Conservation (phyloP, 2,329 filamentous ascomycete genomes). For the Purpureocillium takamizusanense region DNA sequence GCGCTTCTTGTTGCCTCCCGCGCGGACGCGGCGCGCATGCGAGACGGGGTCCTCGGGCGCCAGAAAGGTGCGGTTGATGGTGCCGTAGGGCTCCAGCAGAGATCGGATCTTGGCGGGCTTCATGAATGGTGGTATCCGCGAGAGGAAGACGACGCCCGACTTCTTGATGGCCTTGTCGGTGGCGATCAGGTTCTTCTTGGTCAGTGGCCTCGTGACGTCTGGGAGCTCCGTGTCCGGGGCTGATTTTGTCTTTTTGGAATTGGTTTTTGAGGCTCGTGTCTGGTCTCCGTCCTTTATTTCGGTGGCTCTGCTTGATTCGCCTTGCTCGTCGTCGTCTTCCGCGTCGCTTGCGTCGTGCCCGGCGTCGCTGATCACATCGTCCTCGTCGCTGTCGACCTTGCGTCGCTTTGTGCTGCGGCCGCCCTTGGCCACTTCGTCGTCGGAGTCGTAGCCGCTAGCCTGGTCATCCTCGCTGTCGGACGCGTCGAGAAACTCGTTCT, state of each 20-base stretch:
- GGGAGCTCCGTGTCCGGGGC: slow-evolving; percentile 29
- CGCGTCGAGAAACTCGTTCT: slow-evolving; percentile 62
- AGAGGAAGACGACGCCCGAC: slow-evolving; percentile 77
- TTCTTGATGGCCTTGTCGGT: slow-evolving; percentile 57
- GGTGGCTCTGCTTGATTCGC: background rate
- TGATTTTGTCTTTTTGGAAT: slow-evolving; percentile 10
- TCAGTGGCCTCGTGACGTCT: slow-evolving; percentile 43
- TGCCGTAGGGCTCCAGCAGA: slow-evolving; percentile 66
- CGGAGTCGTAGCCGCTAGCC: slow-evolving; percentile 55
- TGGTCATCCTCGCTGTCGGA: slow-evolving; percentile 50
- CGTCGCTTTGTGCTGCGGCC: slow-evolving; percentile 53
- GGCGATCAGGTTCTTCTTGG: slow-evolving; percentile 59
- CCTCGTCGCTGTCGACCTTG: slow-evolving; percentile 39
- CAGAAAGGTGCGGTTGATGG: slow-evolving; percentile 69
- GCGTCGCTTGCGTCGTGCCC: slow-evolving; percentile 21
- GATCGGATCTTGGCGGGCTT: slow-evolving; percentile 70
- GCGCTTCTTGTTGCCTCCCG: slow-evolving; percentile 75
- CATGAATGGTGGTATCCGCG: slow-evolving; percentile 81
- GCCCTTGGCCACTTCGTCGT: slow-evolving; percentile 60
- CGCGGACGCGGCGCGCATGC: slow-evolving; percentile 57
- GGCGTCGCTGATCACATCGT: slow-evolving; percentile 23
- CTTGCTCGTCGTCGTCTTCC: slow-evolving; percentile 4
- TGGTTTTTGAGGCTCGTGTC: slow-evolving; percentile 9
- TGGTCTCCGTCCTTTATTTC: slow-evolving; percentile 8
- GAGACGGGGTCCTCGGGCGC: slow-evolving; percentile 63